phyloP scores from a whole-genome alignment of 1,139 yeast species.

The Meyerozyma carpophila region DNA sequence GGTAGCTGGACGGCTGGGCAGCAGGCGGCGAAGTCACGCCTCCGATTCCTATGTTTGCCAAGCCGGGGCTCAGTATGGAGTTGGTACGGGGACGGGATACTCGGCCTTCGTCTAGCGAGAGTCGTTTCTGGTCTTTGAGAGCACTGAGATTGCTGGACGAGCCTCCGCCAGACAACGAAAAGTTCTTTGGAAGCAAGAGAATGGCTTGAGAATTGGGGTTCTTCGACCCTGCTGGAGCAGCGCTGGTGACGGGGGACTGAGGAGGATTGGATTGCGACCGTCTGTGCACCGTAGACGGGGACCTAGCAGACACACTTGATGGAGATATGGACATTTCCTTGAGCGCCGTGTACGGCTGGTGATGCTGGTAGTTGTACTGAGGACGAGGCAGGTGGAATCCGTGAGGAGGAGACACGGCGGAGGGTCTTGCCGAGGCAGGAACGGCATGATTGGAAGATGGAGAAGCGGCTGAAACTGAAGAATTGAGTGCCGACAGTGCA shows the following conservation, averaged over 20 bases:
- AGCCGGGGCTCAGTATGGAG: constrained; percentile 11
- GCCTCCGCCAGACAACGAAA: constrained; percentile 25
- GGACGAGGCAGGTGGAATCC: constrained; percentile 4
- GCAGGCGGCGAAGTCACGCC: constrained; percentile 5
- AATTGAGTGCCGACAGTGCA: constrained; percentile 4
- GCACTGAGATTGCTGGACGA: constrained; percentile 8
- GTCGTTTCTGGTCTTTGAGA: constrained; percentile 15
- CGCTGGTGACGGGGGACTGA: constrained; percentile 17
- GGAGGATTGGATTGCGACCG: constrained; percentile 34
- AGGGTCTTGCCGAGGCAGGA: background rate
- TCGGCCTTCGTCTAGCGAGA: constrained; percentile 24
- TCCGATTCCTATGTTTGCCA: constrained; percentile 17
- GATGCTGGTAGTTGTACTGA: constrained; percentile 5
- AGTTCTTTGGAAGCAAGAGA: constrained; percentile 41
- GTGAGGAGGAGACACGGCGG: background rate
- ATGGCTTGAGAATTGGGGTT: constrained; percentile 29
- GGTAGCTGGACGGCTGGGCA: background rate
- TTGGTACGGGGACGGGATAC: background rate
- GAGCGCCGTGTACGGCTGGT: constrained; percentile 3
- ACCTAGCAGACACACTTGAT: constrained; percentile 8
- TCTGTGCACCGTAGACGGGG: constrained; percentile 20
- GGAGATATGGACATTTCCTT: constrained; percentile 34
- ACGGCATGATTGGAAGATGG: background rate
- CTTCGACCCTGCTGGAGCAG: constrained; percentile 4
- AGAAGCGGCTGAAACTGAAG: constrained; percentile 1